phyloP scores from a whole-genome alignment of 1,284 basidiomycete species.

The Uromyces viciae-fabae region DNA sequence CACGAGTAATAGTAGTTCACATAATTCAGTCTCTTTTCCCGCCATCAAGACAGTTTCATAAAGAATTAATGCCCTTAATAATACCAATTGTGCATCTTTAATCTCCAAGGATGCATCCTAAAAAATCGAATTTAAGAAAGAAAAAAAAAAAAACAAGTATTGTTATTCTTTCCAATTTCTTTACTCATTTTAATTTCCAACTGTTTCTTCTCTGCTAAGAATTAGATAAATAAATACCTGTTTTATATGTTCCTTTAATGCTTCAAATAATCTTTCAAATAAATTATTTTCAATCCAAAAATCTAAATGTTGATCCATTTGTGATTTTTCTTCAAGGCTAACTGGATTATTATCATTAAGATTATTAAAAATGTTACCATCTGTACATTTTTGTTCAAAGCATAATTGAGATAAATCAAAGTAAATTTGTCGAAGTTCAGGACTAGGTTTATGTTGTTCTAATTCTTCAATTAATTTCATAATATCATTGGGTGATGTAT shows the following conservation, averaged over 20 bases:
- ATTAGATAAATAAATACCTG: neutral
- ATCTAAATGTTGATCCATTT: slow-evolving; percentile 22
- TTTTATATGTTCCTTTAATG: slow-evolving; percentile 27
- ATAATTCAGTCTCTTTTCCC: slow-evolving; percentile 42
- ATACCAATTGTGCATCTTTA: slow-evolving; percentile 35
- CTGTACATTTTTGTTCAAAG: slow-evolving; percentile 15
- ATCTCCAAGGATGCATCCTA: slow-evolving; percentile 10
- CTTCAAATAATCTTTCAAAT: slow-evolving; percentile 42
- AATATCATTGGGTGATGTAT: slow-evolving; percentile 11
- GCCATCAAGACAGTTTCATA: slow-evolving; percentile 24
- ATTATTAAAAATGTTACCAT: slow-evolving; percentile 8
- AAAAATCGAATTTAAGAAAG: neutral
- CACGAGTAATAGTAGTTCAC: slow-evolving; percentile 20
- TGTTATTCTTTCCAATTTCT: neutral
- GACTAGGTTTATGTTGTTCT: neutral
- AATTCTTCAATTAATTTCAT: slow-evolving; percentile 20
- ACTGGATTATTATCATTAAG: neutral
- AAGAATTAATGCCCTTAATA: slow-evolving; percentile 38
- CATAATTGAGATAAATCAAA: slow-evolving; percentile 33
- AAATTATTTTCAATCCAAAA: slow-evolving; percentile 36
- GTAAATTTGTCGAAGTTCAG: slow-evolving; percentile 20
- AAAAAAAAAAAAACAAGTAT: neutral
- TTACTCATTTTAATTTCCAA: too few relatives aligned
- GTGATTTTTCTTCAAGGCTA: slow-evolving; percentile 15
- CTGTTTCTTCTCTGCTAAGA: neutral